Base-by-base conservation (phyloP, 371 early-diverging fungal species). In the Actinomucor elegans region DNA sequence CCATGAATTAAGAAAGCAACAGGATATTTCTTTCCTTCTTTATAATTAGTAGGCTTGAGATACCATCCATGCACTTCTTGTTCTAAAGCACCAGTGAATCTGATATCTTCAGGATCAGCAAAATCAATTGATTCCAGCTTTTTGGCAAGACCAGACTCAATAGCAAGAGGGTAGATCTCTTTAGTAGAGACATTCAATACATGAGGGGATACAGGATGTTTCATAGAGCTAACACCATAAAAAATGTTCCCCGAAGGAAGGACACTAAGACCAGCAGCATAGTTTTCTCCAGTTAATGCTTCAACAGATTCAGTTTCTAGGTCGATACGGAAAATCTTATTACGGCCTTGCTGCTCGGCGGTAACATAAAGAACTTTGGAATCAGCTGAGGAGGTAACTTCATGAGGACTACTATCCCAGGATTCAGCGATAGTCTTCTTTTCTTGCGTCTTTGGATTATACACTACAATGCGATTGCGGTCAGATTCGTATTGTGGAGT, bases 1-100 rank as follows among this genome's bases (percentile, higher is more conserved):
- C 94, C 94, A 58, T 94, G 94, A 59, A 94, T 88, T 45, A 92
- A 71, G 48, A 90, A 87, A 7, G 91, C 92, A 5, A 92, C 70
- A 17, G 94, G 94, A 42, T 92, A 92, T 47, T 73, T 78, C 40
- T 79, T 73, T 5, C 61, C 33, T 15, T 71, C 43, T 34, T 85
- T 78, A 55, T 86, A 90, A 37, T 73, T 59, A 18, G 79, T 73
- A 27, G 92, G 92, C 46, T 83, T 87, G 32, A 89, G 52, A 28
- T 91, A 55, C 73, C 83, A 87, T 4, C 91, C 92, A 52, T 89
- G 89, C 24, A 92, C 87, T 10, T 69, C 53, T n/a, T 79, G 73
- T 52, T 75, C 71, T 40, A 81, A 58, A 12, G 85, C 82, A 8
- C 93, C 93, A 6, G 52, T 64, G 65, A 92, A 92, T 45, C 76